Base-by-base conservation (phyloP, 345 rosid species). In the Syzygium aqueum region DNA sequence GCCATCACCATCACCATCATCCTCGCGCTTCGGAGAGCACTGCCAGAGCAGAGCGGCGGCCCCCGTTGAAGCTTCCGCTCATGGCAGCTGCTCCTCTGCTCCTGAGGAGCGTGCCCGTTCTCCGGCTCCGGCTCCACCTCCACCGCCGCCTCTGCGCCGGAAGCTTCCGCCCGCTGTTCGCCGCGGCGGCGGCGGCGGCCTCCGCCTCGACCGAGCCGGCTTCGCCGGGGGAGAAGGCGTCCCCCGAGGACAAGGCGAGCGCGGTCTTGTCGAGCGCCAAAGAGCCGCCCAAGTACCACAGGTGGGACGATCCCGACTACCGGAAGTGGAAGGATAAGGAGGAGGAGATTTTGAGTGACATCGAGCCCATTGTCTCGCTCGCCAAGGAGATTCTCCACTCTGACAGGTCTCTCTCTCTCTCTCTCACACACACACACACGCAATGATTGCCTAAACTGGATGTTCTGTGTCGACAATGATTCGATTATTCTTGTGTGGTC, bases 361-460 rank as follows among this genome's bases (percentile, higher is more conserved):
- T 96, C 78, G 91, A 91, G 88, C 94, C 98, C 51, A 89, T 90
- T 21, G 77, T 91, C 88, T 88, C 88, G 50, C 94, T 93, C 46
- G 63, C 94, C n/a, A 96, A 95, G 90, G 94, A 93, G 30, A 95
- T 97, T 90, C 93, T 97, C 88, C 98, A 96, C 90, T 94, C 99
- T 3, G 89, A 90, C 84, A 92, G 94, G 99, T 97, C 73, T 87
- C 52, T 59, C 25, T 87, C 43, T 65, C 77, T 63, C 77, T 63
- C 37, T 28, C 73, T 61, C 33, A n/a, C 73, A 13, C 33, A 27
- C 67, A 27, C n/a, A 12, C 67, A 3, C 73, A 27, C 30, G 30
- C 73, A 61, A 61, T 37, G 82, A 73, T 73, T 73, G 0, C 82
- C 21, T 37, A 2, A 22, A 73, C 80, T 33, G 80, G 80, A 73